phyloP scores from a whole-genome alignment of 2,329 filamentous ascomycete species.

The Fusarium tuaranense region DNA sequence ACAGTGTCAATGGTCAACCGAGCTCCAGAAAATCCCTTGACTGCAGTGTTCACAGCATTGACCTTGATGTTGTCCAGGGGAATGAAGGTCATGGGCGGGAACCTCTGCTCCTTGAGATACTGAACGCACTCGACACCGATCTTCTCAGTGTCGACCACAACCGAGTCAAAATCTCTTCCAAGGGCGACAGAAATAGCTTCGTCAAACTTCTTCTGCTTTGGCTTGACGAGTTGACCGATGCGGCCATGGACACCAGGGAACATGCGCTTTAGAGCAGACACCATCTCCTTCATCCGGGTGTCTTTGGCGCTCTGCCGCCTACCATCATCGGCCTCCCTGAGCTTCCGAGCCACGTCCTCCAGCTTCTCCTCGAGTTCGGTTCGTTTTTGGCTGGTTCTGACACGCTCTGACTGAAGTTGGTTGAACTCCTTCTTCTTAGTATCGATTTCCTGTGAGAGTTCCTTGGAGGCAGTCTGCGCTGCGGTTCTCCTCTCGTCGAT shows the following conservation, averaged over 20 bases:
- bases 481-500: slow-evolving; percentile 76
- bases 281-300: slow-evolving; percentile 81
- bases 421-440: slow-evolving; percentile 93
- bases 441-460: slow-evolving; percentile 82
- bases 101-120: slow-evolving; percentile 90
- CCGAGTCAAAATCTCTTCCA: slow-evolving; percentile 91
- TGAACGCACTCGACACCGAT: slow-evolving; percentile 94
- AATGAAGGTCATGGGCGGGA: slow-evolving; percentile 91
- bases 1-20: slow-evolving; percentile 95
- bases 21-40: slow-evolving; percentile 89
- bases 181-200: slow-evolving; percentile 93
- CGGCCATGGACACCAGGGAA: slow-evolving; percentile 93
- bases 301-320: slow-evolving; percentile 89
- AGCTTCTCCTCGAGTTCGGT: slow-evolving; percentile 95
- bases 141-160: slow-evolving; percentile 95
- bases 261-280: slow-evolving; percentile 87
- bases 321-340: slow-evolving; percentile 88
- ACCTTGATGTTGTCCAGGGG: slow-evolving; percentile 98
- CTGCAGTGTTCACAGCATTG: slow-evolving; percentile 86
- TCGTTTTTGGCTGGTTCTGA: slow-evolving; percentile 82
- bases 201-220: slow-evolving; percentile 97
- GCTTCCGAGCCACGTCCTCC: slow-evolving; percentile 80
- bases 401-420: slow-evolving; percentile 83
- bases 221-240: slow-evolving; percentile 90
- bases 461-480: slow-evolving; percentile 72